phyloP scores from a whole-genome alignment of 1,284 basidiomycete genomes.

The Naganishia albida region DNA sequence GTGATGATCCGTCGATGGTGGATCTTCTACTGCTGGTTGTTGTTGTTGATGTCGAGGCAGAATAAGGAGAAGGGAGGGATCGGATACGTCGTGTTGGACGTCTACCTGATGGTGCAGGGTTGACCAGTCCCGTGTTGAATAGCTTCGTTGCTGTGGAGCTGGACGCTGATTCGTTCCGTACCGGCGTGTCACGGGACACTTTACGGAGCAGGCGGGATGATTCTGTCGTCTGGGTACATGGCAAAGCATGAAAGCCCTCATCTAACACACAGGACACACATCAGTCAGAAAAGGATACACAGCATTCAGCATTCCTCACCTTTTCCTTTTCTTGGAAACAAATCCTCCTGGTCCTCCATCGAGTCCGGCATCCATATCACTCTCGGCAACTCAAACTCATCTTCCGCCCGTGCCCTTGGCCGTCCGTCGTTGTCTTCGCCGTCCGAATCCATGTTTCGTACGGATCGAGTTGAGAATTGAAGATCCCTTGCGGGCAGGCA shows the following conservation, averaged over 20 bases:
- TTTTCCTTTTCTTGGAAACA: constrained; percentile 1
- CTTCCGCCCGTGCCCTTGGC: neutral
- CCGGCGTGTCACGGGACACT: neutral
- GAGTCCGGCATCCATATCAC: constrained; percentile 27
- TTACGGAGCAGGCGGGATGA: constrained; percentile 18
- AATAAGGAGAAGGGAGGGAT: constrained; percentile 18
- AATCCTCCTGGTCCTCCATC: constrained; percentile 13
- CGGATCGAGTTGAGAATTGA: no score
- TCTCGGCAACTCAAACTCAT: constrained; percentile 22
- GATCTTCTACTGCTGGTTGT: constrained; percentile 18
- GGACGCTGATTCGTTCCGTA: neutral
- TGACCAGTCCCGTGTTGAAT: neutral
- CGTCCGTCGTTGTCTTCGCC: neutral
- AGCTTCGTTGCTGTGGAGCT: neutral
- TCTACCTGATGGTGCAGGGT: constrained; percentile 4
- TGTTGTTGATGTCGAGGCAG: constrained; percentile 8
- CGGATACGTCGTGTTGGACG: constrained; percentile 19
- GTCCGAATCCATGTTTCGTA: no score
- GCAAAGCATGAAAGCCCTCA: constrained; percentile 1
- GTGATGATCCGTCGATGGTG: constrained; percentile 1
- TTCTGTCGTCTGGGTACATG: constrained; percentile 18
- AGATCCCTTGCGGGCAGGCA: no score
- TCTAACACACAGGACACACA: neutral
- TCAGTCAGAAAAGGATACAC: neutral
- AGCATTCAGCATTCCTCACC: constrained; percentile 1